Evolutionary conservation across 2,329 filamentous ascomycete species (phyloP).

Genomic region (Cladosporium sp.): DNA sequence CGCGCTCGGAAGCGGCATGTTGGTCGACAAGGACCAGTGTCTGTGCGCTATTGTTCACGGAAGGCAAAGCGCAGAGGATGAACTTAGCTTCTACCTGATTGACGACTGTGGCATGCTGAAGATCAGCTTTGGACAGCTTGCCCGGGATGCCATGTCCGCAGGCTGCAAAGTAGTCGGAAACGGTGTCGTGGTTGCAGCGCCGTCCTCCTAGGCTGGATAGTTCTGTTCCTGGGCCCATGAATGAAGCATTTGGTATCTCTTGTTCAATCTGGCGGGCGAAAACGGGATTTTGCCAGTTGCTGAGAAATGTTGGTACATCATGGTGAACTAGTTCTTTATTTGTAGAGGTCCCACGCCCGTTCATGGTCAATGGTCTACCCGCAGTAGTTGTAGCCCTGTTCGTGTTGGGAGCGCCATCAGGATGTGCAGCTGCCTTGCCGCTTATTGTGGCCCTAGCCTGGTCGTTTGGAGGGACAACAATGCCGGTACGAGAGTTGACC

Average conservation of each 20-base stretch:
- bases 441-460: neutral
- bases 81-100: conserved; percentile 90
- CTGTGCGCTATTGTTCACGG: conserved; percentile 22
- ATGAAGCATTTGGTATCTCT: conserved; percentile 23
- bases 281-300: conserved; percentile 73
- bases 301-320: conserved; percentile 37
- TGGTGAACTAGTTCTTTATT: neutral
- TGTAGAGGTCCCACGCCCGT: conserved; percentile 22
- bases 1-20: conserved; percentile 90
- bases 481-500: conserved; percentile 60
- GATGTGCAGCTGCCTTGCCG: neutral
- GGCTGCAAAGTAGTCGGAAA: neutral
- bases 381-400: conserved; percentile 29
- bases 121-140: conserved; percentile 29
- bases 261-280: conserved; percentile 56
- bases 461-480: conserved; percentile 29
- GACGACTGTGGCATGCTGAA: conserved; percentile 66
- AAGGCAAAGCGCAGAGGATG: conserved; percentile 65
- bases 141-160: neutral
- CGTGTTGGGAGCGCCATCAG: conserved; percentile 23
- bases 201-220: neutral
- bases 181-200: neutral
- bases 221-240: neutral
- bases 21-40: conserved; percentile 81
- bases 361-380: conserved; percentile 37